Evolutionary conservation across 148 eudicot genomes (phyloP).

Genomic region (Salicornia ramosissima): DNA sequence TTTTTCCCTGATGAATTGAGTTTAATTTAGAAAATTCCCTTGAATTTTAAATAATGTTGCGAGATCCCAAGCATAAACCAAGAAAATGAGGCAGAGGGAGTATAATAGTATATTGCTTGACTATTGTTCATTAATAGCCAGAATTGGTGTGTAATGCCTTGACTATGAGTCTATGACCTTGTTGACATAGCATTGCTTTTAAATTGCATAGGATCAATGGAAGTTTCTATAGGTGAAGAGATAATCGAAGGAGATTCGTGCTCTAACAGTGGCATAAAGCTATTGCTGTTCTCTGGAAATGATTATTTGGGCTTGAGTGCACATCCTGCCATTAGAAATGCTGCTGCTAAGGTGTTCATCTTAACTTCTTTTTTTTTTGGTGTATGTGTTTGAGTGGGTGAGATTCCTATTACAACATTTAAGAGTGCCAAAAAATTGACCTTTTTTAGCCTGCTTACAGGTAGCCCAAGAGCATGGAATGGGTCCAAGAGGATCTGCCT

Average conservation of each 20-base stretch:
- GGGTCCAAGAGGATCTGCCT: slow-evolving; percentile 98
- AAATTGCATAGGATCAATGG: slow-evolving; percentile 43
- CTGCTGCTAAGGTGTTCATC: slow-evolving; percentile 63
- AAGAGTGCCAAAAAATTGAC: neutral
- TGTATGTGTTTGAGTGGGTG: too few relatives aligned
- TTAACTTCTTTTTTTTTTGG: neutral
- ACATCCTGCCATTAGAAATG: slow-evolving; percentile 72
- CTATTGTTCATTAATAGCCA: too few relatives aligned
- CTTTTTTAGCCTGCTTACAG: slow-evolving; percentile 28
- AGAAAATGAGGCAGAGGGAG: too few relatives aligned
- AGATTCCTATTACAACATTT: neutral
- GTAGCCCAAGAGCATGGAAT: slow-evolving; percentile 82
- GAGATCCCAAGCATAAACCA: too few relatives aligned
- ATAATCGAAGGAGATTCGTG: slow-evolving; percentile 25
- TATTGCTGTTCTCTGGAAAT: slow-evolving; percentile 91
- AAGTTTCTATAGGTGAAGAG: slow-evolving; percentile 20
- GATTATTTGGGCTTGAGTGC: slow-evolving; percentile 95
- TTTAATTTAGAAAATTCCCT: too few relatives aligned
- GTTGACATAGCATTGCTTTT: slow-evolving; percentile 3
- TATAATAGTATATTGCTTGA: too few relatives aligned
- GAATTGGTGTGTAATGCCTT: too few relatives aligned
- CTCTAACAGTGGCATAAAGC: slow-evolving; percentile 39
- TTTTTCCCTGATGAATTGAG: too few relatives aligned
- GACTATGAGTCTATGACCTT: neutral
- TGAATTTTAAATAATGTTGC: too few relatives aligned